A percentile compares a stretch with the other conserved stretches of the same genome.
Conservation (phyloP, 179 eudicot genomes). For the Camellia oleifera region DNA sequence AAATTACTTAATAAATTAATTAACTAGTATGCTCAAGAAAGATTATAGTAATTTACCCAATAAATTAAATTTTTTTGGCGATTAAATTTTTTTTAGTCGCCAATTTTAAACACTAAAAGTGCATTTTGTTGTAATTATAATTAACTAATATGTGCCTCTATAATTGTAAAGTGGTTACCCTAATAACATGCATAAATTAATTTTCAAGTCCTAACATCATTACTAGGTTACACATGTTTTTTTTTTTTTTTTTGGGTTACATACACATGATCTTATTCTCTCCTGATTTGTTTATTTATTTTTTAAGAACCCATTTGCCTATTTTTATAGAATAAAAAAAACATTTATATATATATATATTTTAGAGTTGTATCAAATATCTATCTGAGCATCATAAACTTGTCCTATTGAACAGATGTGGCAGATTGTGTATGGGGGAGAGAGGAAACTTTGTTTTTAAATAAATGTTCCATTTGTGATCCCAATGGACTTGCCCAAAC, state of each 20-base stretch:
- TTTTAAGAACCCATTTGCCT: neutral
- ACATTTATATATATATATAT: neutral
- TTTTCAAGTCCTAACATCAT: neutral
- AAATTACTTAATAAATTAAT: no score
- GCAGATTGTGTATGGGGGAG: neutral
- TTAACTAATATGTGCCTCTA: no score
- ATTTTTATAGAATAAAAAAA: neutral
- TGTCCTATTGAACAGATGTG: neutral
- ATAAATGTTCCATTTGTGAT: slow-evolving; percentile 8
- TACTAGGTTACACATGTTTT: neutral
- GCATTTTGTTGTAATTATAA: no score
- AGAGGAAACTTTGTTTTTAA: neutral
- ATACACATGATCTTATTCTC: no score
- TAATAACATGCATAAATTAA: neutral
- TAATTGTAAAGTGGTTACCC: neutral
- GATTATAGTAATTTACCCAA: no score
- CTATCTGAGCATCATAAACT: neutral
- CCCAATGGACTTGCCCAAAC: neutral
- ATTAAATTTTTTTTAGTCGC: no score
- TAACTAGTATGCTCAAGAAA: no score
- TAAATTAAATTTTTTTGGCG: no score
- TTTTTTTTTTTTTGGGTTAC: no score
- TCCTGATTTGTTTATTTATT: no score
- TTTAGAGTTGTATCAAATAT: neutral
- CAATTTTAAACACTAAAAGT: no score